phyloP scores from a whole-genome alignment of 345 rosid species.

The Gossypium stocksii region DNA sequence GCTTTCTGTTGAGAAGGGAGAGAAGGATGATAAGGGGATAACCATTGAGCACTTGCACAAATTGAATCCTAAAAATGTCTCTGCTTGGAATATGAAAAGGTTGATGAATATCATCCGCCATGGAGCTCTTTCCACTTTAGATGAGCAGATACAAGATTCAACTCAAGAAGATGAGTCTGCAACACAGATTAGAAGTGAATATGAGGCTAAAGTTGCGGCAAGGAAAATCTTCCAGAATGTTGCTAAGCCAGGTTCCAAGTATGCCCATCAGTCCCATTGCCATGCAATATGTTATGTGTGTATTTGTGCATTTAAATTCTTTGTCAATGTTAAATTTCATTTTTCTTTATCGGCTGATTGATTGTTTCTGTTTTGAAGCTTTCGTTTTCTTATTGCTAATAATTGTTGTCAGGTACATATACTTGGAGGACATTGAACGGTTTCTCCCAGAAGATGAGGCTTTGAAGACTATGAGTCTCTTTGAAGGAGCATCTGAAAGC shows the following conservation, averaged over 20 bases:
- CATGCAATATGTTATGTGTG: background rate
- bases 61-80: conserved; percentile 66
- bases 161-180: conserved; percentile 50
- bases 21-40: conserved; percentile 36
- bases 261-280: conserved; percentile 12
- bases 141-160: conserved; percentile 63
- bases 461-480: conserved; percentile 45
- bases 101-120: conserved; percentile 63
- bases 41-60: conserved; percentile 65
- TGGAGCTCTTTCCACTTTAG: conserved; percentile 71
- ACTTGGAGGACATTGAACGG: conserved; percentile 55
- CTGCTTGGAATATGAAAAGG: conserved; percentile 95
- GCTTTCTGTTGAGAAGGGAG: conserved; percentile 44
- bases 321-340: background rate
- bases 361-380: background rate
- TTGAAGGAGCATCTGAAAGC: conserved; percentile 53
- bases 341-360: background rate
- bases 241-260: conserved; percentile 65
- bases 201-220: conserved; percentile 80
- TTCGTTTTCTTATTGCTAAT: background rate
- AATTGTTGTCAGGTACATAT: conserved; percentile 50
- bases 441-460: conserved; percentile 70
- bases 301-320: background rate
- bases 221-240: conserved; percentile 73
- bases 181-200: conserved; percentile 60